A percentile compares a stretch with the other conserved stretches of the same genome.
Conservation (phyloP, 805 yeast genomes). For the Metschnikowia picachoensis region DNA sequence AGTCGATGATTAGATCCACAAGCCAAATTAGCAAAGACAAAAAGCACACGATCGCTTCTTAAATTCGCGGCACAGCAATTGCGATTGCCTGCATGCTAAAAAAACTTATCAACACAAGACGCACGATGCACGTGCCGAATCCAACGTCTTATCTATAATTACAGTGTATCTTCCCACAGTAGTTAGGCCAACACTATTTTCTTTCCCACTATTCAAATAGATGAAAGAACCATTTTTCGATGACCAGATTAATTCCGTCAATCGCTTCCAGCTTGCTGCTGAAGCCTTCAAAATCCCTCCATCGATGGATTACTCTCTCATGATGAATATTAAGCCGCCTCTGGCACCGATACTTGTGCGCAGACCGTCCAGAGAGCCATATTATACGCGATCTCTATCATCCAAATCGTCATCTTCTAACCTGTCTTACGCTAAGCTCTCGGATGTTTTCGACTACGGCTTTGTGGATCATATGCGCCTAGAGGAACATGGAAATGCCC, state of each 20-base stretch:
- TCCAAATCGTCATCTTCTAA: constrained; percentile 6
- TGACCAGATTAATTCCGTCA: constrained; percentile 12
- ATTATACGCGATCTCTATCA: constrained; percentile 8
- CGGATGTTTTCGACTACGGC: constrained; percentile 18
- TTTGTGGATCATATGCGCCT: constrained; percentile 6
- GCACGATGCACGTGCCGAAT: neutral
- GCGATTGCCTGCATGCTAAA: too few species aligned
- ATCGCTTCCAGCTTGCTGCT: constrained; percentile 2
- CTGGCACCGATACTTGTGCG: constrained; percentile 9
- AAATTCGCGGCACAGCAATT: too few species aligned
- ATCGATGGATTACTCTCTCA: constrained; percentile 10
- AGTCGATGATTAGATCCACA: too few species aligned
- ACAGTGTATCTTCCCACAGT: too few species aligned
- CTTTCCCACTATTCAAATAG: neutral
- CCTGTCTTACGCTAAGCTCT: constrained; percentile 15
- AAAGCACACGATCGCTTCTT: too few species aligned
- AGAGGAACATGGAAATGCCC: constrained; percentile 11
- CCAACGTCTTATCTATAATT: too few species aligned
- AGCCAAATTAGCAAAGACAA: too few species aligned
- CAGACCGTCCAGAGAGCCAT: constrained; percentile 18
- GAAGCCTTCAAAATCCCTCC: constrained; percentile 11
- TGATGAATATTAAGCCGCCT: constrained; percentile 6
- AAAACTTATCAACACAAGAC: too few species aligned
- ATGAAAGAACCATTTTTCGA: constrained; percentile 18
- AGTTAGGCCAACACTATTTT: neutral